Evolutionary conservation across 495 filamentous ascomycete species (phyloP), one percentile per base, ranked within the genome.

Genomic region (Oleoguttula mirabilis): DNA sequence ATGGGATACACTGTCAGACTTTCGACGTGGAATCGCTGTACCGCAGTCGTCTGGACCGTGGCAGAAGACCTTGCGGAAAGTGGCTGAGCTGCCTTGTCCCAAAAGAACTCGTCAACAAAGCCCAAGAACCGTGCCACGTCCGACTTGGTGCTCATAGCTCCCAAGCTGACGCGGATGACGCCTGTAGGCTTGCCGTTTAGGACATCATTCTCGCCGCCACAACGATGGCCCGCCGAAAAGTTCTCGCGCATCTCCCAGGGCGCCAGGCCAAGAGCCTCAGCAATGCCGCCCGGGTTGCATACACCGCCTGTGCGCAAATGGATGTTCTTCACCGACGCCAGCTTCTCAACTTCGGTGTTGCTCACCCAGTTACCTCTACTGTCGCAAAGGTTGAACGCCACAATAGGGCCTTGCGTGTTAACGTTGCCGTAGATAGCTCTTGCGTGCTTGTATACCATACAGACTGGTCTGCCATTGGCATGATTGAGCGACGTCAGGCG

Each of bases 271-370:
- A 94, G 69, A 21, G 70, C 72, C 0, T 62, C 54, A 14, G 86
- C 77, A 34, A 92, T 74, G 10, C 88, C 86, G 6, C 87, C 88
- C 0, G 88, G 88, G 49, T 94, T 94, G 64, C 88, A 96, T 24
- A 93, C 69, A 0, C 85, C 82, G 6, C 88, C 88, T 4, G 83
- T 87, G 3, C 88, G 70, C 7, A 94, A 58, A 51, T 94, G 84
- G 34, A 94, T 79, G 21, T 75, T 71, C 49, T 82, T 82, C 1
- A 90, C 64, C 11, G 74, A 68, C 0, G 88, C 84, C 2, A 94
- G 66, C 52, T 82, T 84, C 55, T 94, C 88, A 4, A 94, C 74
- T 51, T 93, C 86, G 0, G 76, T 70, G 48, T 88, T 80, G 21
- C 81, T 80, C 25, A 90, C 59, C 82, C 82, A 93, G 8, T 71